A percentile compares a stretch with the other conserved stretches of the same genome.
These are phyloP conservation scores for Phyllosticta citribraziliensis DNA, from an alignment of 2,329 filamentous ascomycete genomes.

Conservation along the genomic window DNA sequence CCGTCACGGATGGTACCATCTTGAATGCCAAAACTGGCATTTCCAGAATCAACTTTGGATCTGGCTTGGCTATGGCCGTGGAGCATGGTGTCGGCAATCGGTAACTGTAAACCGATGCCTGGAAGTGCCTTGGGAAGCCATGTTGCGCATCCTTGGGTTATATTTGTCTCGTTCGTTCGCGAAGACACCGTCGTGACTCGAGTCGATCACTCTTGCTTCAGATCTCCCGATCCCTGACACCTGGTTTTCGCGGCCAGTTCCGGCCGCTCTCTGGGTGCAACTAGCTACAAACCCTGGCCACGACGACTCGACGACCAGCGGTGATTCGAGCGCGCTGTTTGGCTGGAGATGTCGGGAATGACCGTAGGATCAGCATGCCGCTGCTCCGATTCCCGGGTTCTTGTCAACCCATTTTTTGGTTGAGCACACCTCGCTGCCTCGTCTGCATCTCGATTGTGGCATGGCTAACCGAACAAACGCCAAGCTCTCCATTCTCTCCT, in stretches of 20 bases:
- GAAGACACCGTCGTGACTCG: not conserved
- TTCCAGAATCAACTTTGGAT: not conserved
- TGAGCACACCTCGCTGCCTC: not conserved
- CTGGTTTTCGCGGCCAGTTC: not conserved
- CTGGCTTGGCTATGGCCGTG: not conserved
- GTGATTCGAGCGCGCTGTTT: not conserved
- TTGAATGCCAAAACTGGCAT: not conserved
- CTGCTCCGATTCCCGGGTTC: not conserved
- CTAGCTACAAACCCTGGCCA: not conserved
- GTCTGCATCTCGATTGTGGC: not conserved
- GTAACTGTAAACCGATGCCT: not conserved
- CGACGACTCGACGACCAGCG: not conserved
- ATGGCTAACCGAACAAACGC: not conserved
- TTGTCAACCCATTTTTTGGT: not conserved
- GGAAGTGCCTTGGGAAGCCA: not conserved
- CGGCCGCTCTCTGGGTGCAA: not conserved
- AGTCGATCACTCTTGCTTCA: not conserved
- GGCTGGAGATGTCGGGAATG: not conserved
- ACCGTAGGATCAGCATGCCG: not conserved
- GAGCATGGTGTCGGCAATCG: not conserved
- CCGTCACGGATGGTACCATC: not conserved
- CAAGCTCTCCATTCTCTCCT: not conserved
- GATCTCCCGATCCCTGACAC: not conserved
- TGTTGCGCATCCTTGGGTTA: not conserved
- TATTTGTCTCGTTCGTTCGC: not conserved